Percentiles rank a stretch among this genome's conserved stretches.
phyloP scores from a whole-genome alignment of 1,284 basidiomycete genomes.

The Naganishia cerealis region DNA sequence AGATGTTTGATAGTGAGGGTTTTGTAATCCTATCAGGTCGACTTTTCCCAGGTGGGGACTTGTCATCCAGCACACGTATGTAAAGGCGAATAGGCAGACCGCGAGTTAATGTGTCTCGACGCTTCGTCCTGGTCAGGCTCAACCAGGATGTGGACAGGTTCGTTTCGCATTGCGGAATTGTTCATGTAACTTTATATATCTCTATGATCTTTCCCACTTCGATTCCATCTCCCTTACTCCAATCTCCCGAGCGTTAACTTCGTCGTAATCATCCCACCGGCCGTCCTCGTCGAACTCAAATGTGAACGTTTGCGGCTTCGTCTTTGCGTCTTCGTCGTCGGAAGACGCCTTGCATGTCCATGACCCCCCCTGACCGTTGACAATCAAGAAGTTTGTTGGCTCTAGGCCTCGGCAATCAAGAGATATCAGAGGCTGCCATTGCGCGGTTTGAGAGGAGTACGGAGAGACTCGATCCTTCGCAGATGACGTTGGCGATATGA shows the following conservation, averaged over 20 bases:
- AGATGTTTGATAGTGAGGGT: no score
- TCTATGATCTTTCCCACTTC: conserved; percentile 43
- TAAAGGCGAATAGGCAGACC: no score
- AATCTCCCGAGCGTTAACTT: conserved; percentile 45
- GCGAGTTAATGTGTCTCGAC: no score
- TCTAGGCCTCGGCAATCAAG: conserved; percentile 54
- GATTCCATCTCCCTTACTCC: conserved; percentile 47
- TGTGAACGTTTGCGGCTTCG: conserved; percentile 43
- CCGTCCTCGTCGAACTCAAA: conserved; percentile 52
- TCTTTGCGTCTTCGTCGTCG: conserved; percentile 42
- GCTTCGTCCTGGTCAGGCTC: neutral
- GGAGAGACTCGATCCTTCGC: conserved; percentile 44
- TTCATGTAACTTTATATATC: neutral
- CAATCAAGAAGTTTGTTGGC: conserved; percentile 49
- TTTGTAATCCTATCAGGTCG: no score
- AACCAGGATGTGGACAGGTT: neutral
- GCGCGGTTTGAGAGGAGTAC: conserved; percentile 39
- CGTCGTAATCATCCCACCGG: conserved; percentile 55
- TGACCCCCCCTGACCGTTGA: conserved; percentile 32
- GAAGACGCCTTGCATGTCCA: conserved; percentile 29
- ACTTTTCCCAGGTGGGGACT: no score
- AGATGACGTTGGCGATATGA: conserved; percentile 42
- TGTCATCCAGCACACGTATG: no score
- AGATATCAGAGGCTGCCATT: conserved; percentile 45
- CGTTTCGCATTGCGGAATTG: neutral